These are phyloP conservation scores for Irpex sp. DNA, from an alignment of 1,284 basidiomycete genomes.

Conservation along the genomic window DNA sequence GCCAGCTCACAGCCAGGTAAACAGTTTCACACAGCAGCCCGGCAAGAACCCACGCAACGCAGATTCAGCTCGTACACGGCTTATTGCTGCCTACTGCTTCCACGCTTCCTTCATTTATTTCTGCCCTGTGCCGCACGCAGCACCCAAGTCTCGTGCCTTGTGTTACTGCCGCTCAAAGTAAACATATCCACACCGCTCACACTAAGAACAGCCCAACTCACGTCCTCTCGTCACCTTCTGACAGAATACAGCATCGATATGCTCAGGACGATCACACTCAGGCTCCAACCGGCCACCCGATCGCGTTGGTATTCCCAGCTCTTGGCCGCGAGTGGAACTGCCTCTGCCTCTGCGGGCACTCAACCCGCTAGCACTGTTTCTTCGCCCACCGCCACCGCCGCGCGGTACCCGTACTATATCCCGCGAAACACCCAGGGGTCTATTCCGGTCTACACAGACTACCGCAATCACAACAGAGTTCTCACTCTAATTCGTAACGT, in stretches of 20 bases:
- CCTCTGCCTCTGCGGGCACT: neutral
- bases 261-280: constrained; percentile 9
- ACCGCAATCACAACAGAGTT: constrained; percentile 61
- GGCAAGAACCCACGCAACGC: too few relatives aligned
- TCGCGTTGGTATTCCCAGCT: constrained; percentile 8
- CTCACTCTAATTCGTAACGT: constrained; percentile 46
- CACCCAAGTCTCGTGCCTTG: neutral
- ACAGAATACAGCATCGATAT: constrained; percentile 5
- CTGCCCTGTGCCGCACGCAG: neutral
- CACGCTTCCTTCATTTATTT: neutral
- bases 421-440: constrained; percentile 60
- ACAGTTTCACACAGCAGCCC: neutral
- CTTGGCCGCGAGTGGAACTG: constrained; percentile 3
- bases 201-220: neutral
- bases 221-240: neutral
- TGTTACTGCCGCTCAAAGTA: neutral
- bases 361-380: constrained; percentile 3
- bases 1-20: neutral
- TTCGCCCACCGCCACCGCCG: constrained; percentile 9
- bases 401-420: constrained; percentile 49
- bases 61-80: neutral
- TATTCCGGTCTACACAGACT: constrained; percentile 70
- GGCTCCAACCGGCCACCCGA: constrained; percentile 11
- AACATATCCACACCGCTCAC: constrained; percentile 1
- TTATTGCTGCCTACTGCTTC: neutral